Conservation (phyloP, 75 land plant genomes). For the Picea glauca region DNA sequence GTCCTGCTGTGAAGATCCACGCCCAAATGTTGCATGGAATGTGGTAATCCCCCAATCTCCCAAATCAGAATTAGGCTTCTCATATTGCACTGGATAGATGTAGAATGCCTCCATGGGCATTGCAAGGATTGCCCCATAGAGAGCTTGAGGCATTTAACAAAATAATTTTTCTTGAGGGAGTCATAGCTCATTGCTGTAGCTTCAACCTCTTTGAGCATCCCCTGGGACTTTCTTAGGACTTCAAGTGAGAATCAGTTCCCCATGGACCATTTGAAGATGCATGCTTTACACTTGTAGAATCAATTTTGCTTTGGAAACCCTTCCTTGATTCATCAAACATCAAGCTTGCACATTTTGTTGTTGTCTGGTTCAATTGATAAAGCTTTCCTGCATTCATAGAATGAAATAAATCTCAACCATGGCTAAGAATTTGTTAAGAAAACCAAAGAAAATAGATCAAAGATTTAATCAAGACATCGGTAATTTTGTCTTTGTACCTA, state of each 20-base stretch:
- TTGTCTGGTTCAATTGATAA: conserved; percentile 40
- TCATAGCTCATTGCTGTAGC: conserved; percentile 16
- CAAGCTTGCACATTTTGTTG: conserved; percentile 63
- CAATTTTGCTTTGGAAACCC: conserved; percentile 36
- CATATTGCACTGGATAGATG: not conserved
- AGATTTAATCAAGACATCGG: not conserved
- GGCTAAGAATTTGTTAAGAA: not conserved
- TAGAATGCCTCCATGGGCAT: not conserved
- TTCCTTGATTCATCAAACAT: conserved; percentile 51
- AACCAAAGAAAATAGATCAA: not conserved
- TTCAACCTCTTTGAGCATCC: conserved; percentile 44
- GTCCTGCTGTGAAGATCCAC: not conserved
- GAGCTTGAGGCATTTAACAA: conserved; percentile 12
- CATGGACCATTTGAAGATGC: conserved; percentile 33
- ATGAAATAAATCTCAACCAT: not conserved
- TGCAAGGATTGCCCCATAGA: not conserved
- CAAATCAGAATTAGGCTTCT: not conserved
- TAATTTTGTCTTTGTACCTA: not conserved
- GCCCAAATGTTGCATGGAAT: not conserved
- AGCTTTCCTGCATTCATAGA: conserved; percentile 38
- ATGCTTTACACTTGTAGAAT: conserved; percentile 26
- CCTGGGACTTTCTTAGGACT: conserved; percentile 52
- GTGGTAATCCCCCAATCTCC: not conserved
- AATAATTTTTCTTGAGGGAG: conserved; percentile 56
- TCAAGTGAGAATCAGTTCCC: conserved; percentile 44